A percentile compares a stretch with the other conserved stretches of the same genome.
Evolutionary conservation across 164 flowering plant genomes (phyloP).

Genomic region (Tinospora cordifolia): DNA sequence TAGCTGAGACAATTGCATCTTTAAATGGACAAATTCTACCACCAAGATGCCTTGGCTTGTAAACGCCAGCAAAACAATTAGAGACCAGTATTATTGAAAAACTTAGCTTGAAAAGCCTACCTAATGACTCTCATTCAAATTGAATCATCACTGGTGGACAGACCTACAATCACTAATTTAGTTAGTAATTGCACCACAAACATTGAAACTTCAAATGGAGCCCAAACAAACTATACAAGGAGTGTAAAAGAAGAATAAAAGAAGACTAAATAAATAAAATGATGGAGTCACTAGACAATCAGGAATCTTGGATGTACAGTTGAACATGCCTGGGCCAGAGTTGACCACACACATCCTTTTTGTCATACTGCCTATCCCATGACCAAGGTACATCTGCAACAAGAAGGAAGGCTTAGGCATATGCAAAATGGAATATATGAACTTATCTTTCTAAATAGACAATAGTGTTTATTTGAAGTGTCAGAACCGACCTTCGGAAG

Average conservation of each 20-base stretch:
- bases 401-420: not conserved
- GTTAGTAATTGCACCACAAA: not conserved
- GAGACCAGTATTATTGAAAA: not conserved
- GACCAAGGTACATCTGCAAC: conserved; percentile 92
- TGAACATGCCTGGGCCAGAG: conserved; percentile 66
- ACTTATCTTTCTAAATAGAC: not conserved
- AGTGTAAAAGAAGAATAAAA: not conserved
- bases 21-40: not conserved
- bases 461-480: not conserved
- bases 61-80: not conserved
- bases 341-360: conserved; percentile 87
- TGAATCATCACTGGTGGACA: not conserved
- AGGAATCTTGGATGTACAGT: conserved; percentile 32
- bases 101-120: not conserved
- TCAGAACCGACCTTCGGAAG: conserved; percentile 54
- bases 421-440: not conserved
- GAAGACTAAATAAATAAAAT: not conserved
- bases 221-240: not conserved
- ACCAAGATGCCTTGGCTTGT: not conserved
- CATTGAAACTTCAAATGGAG: not conserved
- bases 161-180: not conserved
- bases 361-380: conserved; percentile 70
- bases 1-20: no score
- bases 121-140: not conserved
- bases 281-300: not conserved